phyloP scores from a whole-genome alignment of 345 rosid species.

The Hirschfeldia incana region DNA sequence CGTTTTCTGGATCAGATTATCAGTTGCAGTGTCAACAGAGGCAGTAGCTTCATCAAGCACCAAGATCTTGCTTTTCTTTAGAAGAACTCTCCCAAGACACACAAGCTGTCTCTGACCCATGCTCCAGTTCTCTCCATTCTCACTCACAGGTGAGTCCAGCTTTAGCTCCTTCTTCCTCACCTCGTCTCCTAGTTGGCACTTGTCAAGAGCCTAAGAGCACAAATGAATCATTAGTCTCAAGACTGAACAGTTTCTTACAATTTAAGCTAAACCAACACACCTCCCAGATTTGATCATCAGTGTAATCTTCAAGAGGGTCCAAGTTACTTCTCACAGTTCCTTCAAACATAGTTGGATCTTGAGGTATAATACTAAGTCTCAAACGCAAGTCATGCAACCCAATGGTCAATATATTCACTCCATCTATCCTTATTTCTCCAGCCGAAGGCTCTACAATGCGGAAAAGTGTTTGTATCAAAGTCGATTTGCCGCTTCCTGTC shows the following conservation, averaged over 20 bases:
- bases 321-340: conserved; percentile 82
- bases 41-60: conserved; percentile 94
- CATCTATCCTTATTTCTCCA: conserved; percentile 74
- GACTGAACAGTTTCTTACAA: neutral
- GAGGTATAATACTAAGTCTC: conserved; percentile 84
- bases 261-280: conserved; percentile 37
- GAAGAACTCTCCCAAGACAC: conserved; percentile 79
- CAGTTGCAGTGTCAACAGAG: conserved; percentile 85
- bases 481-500: conserved; percentile 94
- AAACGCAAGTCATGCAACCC: conserved; percentile 84
- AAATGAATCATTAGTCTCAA: neutral
- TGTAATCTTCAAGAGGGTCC: conserved; percentile 85
- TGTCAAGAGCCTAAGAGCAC: conserved; percentile 70
- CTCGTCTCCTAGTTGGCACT: conserved; percentile 92
- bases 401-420: conserved; percentile 58
- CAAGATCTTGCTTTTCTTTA: conserved; percentile 74
- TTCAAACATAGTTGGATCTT: conserved; percentile 95
- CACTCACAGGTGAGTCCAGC: conserved; percentile 71
- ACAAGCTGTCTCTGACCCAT: conserved; percentile 90
- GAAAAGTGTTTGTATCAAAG: conserved; percentile 83
- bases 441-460: conserved; percentile 73
- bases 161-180: conserved; percentile 74
- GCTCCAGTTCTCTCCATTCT: conserved; percentile 97
- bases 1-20: conserved; percentile 75
- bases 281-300: conserved; percentile 90